These are phyloP conservation scores for Colletotrichum sp. DNA, from an alignment of 2,329 filamentous ascomycete species.

Conservation along the genomic window DNA sequence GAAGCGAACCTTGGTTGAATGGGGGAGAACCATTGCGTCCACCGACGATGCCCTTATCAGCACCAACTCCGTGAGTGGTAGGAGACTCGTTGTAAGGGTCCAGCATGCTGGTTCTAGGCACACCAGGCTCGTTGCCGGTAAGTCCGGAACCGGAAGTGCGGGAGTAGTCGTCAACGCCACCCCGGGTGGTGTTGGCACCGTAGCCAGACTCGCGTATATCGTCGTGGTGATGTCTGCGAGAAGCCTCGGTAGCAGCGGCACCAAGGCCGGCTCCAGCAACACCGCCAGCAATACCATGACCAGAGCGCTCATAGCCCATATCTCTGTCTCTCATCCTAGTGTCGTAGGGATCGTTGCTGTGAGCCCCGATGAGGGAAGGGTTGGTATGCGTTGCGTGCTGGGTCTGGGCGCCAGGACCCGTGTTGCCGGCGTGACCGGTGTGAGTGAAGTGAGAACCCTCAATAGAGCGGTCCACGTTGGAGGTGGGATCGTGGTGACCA, in stretches of 20 bases:
- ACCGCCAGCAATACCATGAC: slow-evolving; percentile 4
- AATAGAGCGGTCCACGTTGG: slow-evolving; percentile 6
- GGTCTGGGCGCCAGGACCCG: neutral
- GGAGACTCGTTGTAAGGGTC: slow-evolving; percentile 15
- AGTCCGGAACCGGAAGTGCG: neutral
- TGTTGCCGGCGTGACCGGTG: neutral
- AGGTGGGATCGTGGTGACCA: slow-evolving; percentile 13
- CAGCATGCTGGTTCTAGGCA: slow-evolving; percentile 18
- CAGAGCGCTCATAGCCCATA: slow-evolving; percentile 18
- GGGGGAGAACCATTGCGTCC: slow-evolving; percentile 3
- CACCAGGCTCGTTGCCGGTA: neutral
- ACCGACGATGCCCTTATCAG: neutral
- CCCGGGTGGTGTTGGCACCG: neutral
- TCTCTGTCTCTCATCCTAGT: slow-evolving; percentile 18
- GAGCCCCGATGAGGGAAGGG: slow-evolving; percentile 1
- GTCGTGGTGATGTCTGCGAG: slow-evolving; percentile 13
- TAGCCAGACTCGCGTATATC: slow-evolving; percentile 7
- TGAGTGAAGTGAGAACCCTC: slow-evolving; percentile 14
- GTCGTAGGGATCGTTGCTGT: slow-evolving; percentile 11
- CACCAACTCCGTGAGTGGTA: neutral
- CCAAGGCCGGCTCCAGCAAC: slow-evolving; percentile 12
- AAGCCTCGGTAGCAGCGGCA: neutral
- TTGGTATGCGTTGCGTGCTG: slow-evolving; percentile 8
- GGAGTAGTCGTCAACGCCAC: neutral
- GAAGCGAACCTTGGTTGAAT: slow-evolving; percentile 3